Conservation (phyloP, 345 rosid genomes). For the Sonneratia caseolaris region DNA sequence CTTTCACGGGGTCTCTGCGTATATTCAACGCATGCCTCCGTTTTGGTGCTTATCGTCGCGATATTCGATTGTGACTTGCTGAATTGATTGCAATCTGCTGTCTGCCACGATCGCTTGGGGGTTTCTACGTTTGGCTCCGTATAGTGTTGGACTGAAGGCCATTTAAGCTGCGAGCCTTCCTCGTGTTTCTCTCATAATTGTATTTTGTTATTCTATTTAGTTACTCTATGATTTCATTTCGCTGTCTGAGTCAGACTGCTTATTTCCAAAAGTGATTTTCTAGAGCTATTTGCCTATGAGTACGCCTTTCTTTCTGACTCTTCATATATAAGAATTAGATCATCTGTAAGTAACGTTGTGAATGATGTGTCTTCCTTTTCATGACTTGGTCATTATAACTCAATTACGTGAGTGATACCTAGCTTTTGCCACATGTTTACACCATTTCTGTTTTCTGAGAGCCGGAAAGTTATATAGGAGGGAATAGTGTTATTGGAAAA, state of each 20-base stretch:
- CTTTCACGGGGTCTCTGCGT: neutral
- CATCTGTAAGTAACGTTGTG: neutral
- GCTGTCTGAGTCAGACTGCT: neutral
- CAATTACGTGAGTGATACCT: neutral
- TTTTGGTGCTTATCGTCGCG: neutral
- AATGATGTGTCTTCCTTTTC: neutral
- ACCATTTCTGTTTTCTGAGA: neutral
- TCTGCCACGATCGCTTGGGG: neutral
- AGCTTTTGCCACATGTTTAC: neutral
- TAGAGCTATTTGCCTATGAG: neutral
- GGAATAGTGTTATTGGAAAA: neutral
- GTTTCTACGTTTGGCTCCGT: neutral
- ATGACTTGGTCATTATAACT: neutral
- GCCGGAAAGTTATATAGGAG: neutral
- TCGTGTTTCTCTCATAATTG: neutral
- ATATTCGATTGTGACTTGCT: neutral
- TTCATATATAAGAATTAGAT: neutral
- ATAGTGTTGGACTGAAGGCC: neutral
- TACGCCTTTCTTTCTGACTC: neutral
- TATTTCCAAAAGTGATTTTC: neutral
- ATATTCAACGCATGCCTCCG: neutral
- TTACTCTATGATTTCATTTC: neutral
- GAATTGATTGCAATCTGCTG: conserved; percentile 3
- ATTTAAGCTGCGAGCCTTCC: neutral
- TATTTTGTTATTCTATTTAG: neutral